phyloP scores from a whole-genome alignment of 2,329 filamentous ascomycete species.

The Daldinia eschscholtzii region DNA sequence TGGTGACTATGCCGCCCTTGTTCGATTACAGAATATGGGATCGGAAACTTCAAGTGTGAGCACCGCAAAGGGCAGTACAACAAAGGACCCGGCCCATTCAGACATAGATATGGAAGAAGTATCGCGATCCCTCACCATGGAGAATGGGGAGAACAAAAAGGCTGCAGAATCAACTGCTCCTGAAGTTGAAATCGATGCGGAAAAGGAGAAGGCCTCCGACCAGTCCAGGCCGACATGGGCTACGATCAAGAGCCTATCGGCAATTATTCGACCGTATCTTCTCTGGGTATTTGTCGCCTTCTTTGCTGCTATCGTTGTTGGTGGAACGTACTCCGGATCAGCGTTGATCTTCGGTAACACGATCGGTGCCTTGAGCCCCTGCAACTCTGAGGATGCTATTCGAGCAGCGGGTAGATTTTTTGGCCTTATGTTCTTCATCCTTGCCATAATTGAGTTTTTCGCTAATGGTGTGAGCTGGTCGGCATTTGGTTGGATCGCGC shows the following conservation, averaged over 20 bases:
- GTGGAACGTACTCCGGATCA: conserved; percentile 65
- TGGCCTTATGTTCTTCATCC: conserved; percentile 61
- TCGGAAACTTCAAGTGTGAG: conserved; percentile 54
- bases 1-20: conserved; percentile 51
- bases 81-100: conserved; percentile 47
- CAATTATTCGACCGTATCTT: conserved; percentile 57
- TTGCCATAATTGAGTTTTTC: conserved; percentile 68
- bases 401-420: conserved; percentile 53
- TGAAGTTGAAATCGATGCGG: conserved; percentile 30
- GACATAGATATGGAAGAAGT: conserved; percentile 57
- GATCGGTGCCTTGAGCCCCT: conserved; percentile 64
- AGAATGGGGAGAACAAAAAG: conserved; percentile 39
- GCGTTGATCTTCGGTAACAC: conserved; percentile 69
- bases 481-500: conserved; percentile 67
- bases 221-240: conserved; percentile 51
- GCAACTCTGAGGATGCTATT: conserved; percentile 57
- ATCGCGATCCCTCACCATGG: conserved; percentile 30
- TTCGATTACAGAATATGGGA: conserved; percentile 51
- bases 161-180: conserved; percentile 22
- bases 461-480: conserved; percentile 71
- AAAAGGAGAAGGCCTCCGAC: conserved; percentile 29
- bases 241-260: conserved; percentile 56
- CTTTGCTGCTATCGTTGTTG: conserved; percentile 65
- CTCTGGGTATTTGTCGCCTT: conserved; percentile 58
- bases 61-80: conserved; percentile 48